These are phyloP conservation scores for Pseudocercospora eumusae DNA, from an alignment of 2,329 filamentous ascomycete genomes.

Conservation along the genomic window DNA sequence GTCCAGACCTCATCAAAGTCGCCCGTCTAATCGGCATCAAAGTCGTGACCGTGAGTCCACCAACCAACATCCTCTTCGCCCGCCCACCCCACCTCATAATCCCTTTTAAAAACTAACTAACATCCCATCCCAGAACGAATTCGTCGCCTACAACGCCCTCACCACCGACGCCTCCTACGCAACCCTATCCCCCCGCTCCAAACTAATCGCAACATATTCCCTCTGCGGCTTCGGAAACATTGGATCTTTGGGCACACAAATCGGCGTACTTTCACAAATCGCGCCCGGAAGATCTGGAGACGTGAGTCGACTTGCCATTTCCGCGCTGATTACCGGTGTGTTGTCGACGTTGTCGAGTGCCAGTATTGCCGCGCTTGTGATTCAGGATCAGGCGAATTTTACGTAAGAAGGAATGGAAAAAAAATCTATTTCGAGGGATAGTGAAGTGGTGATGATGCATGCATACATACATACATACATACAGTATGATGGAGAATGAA, in stretches of 20 bases:
- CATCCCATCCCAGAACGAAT: constrained; percentile 62
- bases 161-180: constrained; percentile 56
- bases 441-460: neutral
- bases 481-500: neutral
- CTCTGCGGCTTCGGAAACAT: constrained; percentile 78
- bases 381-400: constrained; percentile 53
- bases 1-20: constrained; percentile 65
- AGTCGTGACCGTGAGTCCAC: constrained; percentile 60
- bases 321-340: constrained; percentile 75
- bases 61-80: neutral
- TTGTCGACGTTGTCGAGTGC: constrained; percentile 73
- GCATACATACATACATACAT: too few relatives aligned
- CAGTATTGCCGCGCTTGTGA: constrained; percentile 73
- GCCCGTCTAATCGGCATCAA: constrained; percentile 80
- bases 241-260: constrained; percentile 83
- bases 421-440: too few relatives aligned
- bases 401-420: too few relatives aligned
- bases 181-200: constrained; percentile 66
- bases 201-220: constrained; percentile 81
- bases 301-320: constrained; percentile 73
- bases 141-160: constrained; percentile 67
- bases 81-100: too few relatives aligned
- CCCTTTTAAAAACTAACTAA: too few relatives aligned
- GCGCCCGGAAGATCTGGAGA: constrained; percentile 73
- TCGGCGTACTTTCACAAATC: constrained; percentile 81